Conservation (phyloP, 306 rosid genomes). For the Bauhinia variegata region DNA sequence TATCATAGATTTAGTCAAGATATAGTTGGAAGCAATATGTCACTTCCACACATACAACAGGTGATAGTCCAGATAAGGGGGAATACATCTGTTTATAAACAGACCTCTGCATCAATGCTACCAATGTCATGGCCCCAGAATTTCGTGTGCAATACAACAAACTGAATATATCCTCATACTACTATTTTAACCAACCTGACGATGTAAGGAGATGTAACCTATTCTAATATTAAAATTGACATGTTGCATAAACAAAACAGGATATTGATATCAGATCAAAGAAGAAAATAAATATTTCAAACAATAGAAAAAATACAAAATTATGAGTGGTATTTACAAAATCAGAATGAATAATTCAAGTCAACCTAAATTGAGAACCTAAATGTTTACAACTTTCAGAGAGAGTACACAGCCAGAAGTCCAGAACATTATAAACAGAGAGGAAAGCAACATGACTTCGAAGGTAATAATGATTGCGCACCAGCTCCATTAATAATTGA, state of each 20-base stretch:
- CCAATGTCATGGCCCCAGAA: too few relatives aligned
- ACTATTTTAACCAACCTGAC: too few relatives aligned
- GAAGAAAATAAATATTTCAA: slow-evolving; percentile 16
- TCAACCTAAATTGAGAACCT: not conserved
- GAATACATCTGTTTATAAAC: too few relatives aligned
- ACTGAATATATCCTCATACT: too few relatives aligned
- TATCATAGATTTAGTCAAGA: too few relatives aligned
- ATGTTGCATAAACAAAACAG: not conserved
- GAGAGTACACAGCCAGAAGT: not conserved
- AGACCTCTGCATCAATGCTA: too few relatives aligned
- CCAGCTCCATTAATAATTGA: not conserved
- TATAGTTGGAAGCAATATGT: too few relatives aligned
- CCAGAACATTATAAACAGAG: too few relatives aligned
- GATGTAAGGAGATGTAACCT: too few relatives aligned
- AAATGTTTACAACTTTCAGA: not conserved
- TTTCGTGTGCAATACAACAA: too few relatives aligned
- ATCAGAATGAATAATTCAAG: not conserved
- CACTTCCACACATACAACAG: too few relatives aligned
- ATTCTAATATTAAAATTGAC: not conserved
- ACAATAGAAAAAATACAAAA: not conserved
- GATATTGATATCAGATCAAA: slow-evolving; percentile 43
- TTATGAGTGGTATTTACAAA: not conserved
- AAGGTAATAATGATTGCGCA: not conserved
- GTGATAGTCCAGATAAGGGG: too few relatives aligned
- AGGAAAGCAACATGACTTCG: not conserved